Evolutionary conservation across 371 early-diverging fungal genomes (phyloP).

Genomic region (Mortierella sp.): DNA sequence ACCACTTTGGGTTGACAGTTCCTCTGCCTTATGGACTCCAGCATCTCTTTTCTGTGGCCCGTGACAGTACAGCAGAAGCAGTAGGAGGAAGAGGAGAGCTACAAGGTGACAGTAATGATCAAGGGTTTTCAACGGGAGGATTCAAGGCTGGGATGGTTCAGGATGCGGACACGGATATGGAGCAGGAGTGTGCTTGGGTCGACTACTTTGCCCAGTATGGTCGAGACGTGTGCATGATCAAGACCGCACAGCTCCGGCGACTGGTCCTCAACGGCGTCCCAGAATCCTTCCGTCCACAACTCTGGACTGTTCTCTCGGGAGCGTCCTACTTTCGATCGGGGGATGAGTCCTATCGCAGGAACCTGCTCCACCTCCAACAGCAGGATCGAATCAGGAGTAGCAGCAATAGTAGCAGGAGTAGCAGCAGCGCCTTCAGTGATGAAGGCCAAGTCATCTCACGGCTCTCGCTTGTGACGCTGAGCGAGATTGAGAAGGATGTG

Average conservation of each 20-base stretch:
- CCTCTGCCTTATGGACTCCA: slow-evolving; percentile 38
- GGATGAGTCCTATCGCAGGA: slow-evolving; percentile 31
- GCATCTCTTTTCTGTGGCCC: slow-evolving; percentile 16
- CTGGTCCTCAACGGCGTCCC: slow-evolving; percentile 61
- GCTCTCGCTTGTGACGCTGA: slow-evolving; percentile 34
- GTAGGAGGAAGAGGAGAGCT: background rate
- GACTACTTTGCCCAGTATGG: slow-evolving; percentile 68
- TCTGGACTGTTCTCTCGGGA: slow-evolving; percentile 50
- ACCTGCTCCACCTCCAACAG: slow-evolving; percentile 2
- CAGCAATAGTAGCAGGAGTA: background rate
- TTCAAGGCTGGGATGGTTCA: background rate
- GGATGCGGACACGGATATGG: slow-evolving; percentile 28
- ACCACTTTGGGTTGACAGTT: background rate
- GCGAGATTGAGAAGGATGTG: slow-evolving; percentile 81
- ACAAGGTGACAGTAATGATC: background rate
- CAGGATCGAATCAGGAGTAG: background rate
- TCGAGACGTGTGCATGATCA: slow-evolving; percentile 68
- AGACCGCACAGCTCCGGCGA: slow-evolving; percentile 61
- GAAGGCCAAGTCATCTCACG: background rate
- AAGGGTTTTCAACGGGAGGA: too few species aligned
- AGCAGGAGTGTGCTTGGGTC: slow-evolving; percentile 43
- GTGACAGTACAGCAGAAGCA: background rate
- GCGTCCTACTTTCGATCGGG: slow-evolving; percentile 34
- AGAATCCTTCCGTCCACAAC: slow-evolving; percentile 42
- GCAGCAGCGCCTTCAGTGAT: background rate